Conservation (phyloP, 2,329 filamentous ascomycete genomes). For the Geoglossum cookeanum region DNA sequence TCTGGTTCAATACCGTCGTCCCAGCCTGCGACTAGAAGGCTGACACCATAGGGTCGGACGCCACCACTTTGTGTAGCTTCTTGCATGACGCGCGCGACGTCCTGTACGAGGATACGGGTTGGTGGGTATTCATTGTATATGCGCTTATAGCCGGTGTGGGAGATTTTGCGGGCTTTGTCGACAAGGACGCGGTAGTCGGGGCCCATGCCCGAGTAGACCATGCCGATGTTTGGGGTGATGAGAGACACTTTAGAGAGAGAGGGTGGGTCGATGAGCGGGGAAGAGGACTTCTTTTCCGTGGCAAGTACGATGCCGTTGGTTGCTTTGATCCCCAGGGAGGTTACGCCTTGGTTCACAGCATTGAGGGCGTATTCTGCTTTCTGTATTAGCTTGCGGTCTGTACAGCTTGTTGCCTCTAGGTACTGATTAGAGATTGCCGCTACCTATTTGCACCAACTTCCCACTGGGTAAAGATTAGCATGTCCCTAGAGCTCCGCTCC, state of each 20-base stretch:
- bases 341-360: conserved; percentile 97
- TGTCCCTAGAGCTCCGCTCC: conserved; percentile 3
- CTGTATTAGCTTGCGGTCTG: background rate
- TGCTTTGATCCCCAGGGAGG: conserved; percentile 95
- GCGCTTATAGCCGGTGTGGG: conserved; percentile 96
- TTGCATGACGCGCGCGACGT: conserved; percentile 94
- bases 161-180: conserved; percentile 94
- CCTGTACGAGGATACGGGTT: conserved; percentile 95
- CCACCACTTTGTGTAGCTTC: conserved; percentile 96
- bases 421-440: conserved; percentile 11
- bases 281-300: conserved; percentile 98
- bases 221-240: conserved; percentile 97
- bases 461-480: conserved; percentile 45
- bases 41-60: conserved; percentile 92
- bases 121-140: conserved; percentile 99
- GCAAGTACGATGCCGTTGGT: conserved; percentile 98
- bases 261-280: conserved; percentile 83
- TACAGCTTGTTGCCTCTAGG: background rate
- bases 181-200: conserved; percentile 96
- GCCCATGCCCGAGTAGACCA: conserved; percentile 99
- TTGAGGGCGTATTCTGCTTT: conserved; percentile 87
- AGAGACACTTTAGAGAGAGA: conserved; percentile 95
- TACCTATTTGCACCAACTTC: conserved; percentile 98
- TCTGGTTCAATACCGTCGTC: conserved; percentile 91
- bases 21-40: conserved; percentile 88